These are phyloP conservation scores for Magnusiomyces paraingens DNA, from an alignment of 1,139 yeast species.

Conservation along the genomic window DNA sequence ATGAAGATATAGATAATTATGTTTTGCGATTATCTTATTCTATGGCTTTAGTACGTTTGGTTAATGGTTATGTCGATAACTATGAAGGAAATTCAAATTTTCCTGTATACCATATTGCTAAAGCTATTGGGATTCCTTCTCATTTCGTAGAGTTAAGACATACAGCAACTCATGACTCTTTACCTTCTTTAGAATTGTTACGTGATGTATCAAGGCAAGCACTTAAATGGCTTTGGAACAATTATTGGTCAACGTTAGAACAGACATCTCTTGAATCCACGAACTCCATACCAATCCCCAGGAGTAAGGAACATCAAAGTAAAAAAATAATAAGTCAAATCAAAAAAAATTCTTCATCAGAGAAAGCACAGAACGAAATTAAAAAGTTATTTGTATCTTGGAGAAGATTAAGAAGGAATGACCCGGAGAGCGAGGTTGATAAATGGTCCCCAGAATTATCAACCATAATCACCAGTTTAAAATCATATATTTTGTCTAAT, in stretches of 20 bases:
- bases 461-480: not conserved
- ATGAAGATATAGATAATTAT: slow-evolving; percentile 27
- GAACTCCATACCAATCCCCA: slow-evolving; percentile 22
- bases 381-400: slow-evolving; percentile 32
- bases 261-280: slow-evolving; percentile 26
- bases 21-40: slow-evolving; percentile 50
- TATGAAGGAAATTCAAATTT: slow-evolving; percentile 77
- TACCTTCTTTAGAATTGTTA: slow-evolving; percentile 66
- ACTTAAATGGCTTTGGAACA: slow-evolving; percentile 62
- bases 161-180: slow-evolving; percentile 80
- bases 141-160: slow-evolving; percentile 88
- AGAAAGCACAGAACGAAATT: slow-evolving; percentile 19
- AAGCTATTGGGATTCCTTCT: slow-evolving; percentile 60
- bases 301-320: slow-evolving; percentile 16
- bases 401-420: slow-evolving; percentile 43
- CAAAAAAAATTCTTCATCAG: not conserved
- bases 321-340: slow-evolving; percentile 10
- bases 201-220: slow-evolving; percentile 56
- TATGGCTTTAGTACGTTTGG: slow-evolving; percentile 79
- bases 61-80: slow-evolving; percentile 80
- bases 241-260: slow-evolving; percentile 59
- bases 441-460: not conserved
- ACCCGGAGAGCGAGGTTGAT: slow-evolving; percentile 35
- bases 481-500: slow-evolving; percentile 9
- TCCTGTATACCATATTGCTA: slow-evolving; percentile 72